Base-by-base conservation (phyloP, 176 grass and related monocot genomes). In the Bothriochloa decipiens region DNA sequence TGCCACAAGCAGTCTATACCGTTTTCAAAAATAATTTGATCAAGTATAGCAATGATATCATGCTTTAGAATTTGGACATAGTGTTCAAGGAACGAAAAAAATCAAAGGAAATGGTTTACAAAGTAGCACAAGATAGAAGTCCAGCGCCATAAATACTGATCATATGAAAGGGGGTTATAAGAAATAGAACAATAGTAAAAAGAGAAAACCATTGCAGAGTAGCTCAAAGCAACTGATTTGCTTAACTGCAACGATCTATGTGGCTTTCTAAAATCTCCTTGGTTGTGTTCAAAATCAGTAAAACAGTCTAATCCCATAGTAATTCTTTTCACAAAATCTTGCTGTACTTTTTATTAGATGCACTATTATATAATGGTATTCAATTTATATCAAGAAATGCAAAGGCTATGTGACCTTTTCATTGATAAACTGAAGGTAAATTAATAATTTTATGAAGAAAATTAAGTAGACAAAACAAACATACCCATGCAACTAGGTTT, bases 401-500 rank as follows among this genome's bases (percentile, higher is more conserved):
- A 18, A 58, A 63, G 75, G 70, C 13, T 47, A 69, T 11, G 27
- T 80, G 6, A 50, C 32, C 40, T 87, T 70, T 53, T 32, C 18
- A 41, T 65, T 32, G 9, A 74, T 33, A 65, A 39, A 81, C 46
- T 35, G 39, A 58, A 37, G 4, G 46, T 14, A 67, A 9, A 49
- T 13, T 2, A 28, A 68, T 28, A 65, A 67, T 27, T 16, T 8
- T 85, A 70, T 77, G 40, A 83, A 72, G 35, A 86, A 68, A 85
- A 65, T 52, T 65, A 62, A 75, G 20, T 47, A 69, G 42, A 83
- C 41, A 74, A 80, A 65, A 71, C 69, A 88, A 86, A 80, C 82
- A 68, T 92, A 97, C 94, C 94, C 94, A 97, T 84, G 91, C 94
- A 71, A 94, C 94, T 72, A 97, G 80, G 76, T 97, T 94, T 83